Base-by-base conservation (phyloP, 257 asterid species). In the Parsonsia alboflavescens region DNA sequence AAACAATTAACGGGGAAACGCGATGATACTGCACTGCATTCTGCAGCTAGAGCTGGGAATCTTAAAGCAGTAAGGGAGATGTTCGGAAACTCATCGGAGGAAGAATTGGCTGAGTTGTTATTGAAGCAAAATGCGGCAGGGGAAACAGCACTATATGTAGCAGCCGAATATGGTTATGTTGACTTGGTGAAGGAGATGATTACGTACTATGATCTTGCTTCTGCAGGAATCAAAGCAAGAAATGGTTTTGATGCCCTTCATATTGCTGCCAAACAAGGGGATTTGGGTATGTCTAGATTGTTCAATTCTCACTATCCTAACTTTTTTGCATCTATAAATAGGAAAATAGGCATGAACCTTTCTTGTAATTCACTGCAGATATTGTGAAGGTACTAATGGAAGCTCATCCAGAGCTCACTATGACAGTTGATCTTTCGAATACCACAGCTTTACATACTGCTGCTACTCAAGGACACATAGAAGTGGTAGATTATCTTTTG, bases 231-330 rank as follows among this genome's bases (percentile, higher is more conserved):
- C 77, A 86, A 86, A 77, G 88, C 86, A 5, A 81, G 80, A 74
- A 86, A 83, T 46, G 89, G 89, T 30, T 86, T 83, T 56, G 89
- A 86, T 16, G 86, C 89, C 41, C 80, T 86, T 59, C 89, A 86
- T 42, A 86, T 86, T 28, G 88, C 88, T 73, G 89, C 88, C 68
- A 86, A 86, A 79, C 86, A 86, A 84, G 89, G 89, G 56, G 85
- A 86, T 73, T 80, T 86, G 44, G 88, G 89, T 86, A 86, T 10
- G 78, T 42, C 5, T 68, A 26, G 4, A 49, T 42, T 69, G 7
- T 46, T 41, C 2, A 4, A 15, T 48, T 45, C 30, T 65, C n/a
- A n/a, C 26, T 21, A 11, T 1, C 49, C 12, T 7, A 10, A 0
- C 1, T 5, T 48, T 39, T 10, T 30, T 50, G 67, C 2, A 7